Base-by-base conservation (phyloP, 2,329 filamentous ascomycete species). In the Fusarium citri region DNA sequence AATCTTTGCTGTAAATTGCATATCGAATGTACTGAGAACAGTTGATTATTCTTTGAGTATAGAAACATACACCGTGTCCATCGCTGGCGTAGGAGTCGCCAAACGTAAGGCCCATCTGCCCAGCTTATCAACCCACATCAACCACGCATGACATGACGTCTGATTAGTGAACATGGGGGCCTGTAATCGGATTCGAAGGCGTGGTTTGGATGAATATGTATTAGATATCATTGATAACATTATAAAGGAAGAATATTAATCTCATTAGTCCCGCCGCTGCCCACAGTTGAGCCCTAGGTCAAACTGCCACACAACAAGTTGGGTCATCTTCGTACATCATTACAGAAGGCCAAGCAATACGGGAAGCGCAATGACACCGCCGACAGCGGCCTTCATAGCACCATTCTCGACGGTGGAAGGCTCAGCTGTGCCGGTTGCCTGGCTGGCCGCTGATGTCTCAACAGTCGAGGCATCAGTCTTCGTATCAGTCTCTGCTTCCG, bases 1-100 rank as follows among this genome's bases (percentile, higher is more conserved):
- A 2, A 0, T n/a, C 4, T 4, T 6, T 37, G 0, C 9, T n/a
- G 10, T 7, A 11, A 7, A 15, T 31, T 1, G 2, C 7, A 15
- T 15, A 8, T 15, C 14, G 3, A 3, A 7, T 31, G 14, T 31
- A 31, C 14, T 15, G 14, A 15, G 12, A 30, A 2, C 2, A 30
- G 6, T 15, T 30, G 28, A 7, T 30, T 6, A 30, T 30, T 7
- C 28, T 30, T 8, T 15, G 7, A 31, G 30, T 15, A 14, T 7
- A 3, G 7, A 7, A 31, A 31, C 28, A 31, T 31, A 8, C 30
- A 16, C 4, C 30, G 34, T n/a, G 18, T 12, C 3, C 9, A 6
- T 37, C 34, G 18, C 34, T n/a, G 34, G 3, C 18, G 5, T 12
- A 37, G 18, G 10, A 4, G 18, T 6, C 34, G 34, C 34, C 34